Percentiles rank a stretch among this genome's conserved stretches.
These are phyloP conservation scores for Shiraia sp. DNA, from an alignment of 2,329 filamentous ascomycete genomes.

Conservation along the genomic window DNA sequence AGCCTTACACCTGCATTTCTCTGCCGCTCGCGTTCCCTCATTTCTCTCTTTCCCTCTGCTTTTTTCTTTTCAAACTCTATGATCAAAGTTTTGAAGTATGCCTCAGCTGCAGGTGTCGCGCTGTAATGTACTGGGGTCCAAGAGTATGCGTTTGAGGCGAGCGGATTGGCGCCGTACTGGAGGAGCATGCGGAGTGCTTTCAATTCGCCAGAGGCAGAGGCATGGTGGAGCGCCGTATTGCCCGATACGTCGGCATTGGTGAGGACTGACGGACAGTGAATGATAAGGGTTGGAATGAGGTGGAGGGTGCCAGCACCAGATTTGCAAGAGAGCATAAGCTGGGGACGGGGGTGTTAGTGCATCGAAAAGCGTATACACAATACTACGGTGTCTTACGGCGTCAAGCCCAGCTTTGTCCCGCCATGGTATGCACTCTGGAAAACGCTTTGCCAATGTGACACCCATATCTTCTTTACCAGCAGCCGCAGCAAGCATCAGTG, in stretches of 20 bases:
- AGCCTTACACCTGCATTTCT: constrained; percentile 40
- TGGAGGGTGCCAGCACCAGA: constrained; percentile 49
- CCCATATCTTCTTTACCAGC: constrained; percentile 74
- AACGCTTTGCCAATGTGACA: constrained; percentile 67
- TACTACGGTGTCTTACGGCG: constrained; percentile 55
- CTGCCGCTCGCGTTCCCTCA: constrained; percentile 36
- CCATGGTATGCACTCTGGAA: constrained; percentile 65
- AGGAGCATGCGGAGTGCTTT: constrained; percentile 77
- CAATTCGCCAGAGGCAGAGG: constrained; percentile 78
- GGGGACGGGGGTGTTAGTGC: constrained; percentile 4
- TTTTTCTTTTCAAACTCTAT: constrained; percentile 69
- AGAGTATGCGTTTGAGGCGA: constrained; percentile 72
- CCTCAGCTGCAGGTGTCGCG: constrained; percentile 79
- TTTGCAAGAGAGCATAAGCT: constrained; percentile 47
- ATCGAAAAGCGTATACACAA: background rate
- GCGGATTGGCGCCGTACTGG: constrained; percentile 75
- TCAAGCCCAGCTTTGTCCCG: constrained; percentile 71
- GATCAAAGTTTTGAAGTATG: constrained; percentile 79
- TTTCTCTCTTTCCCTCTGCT: constrained; percentile 45
- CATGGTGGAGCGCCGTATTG: constrained; percentile 88
- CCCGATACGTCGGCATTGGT: constrained; percentile 65
- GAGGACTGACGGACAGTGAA: constrained; percentile 34
- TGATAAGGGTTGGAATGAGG: constrained; percentile 45
- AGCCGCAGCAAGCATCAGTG: constrained; percentile 75
- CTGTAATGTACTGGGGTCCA: constrained; percentile 87